These are phyloP conservation scores for Colletotrichum horii DNA, from an alignment of 2,329 filamentous ascomycete species.

Conservation along the genomic window DNA sequence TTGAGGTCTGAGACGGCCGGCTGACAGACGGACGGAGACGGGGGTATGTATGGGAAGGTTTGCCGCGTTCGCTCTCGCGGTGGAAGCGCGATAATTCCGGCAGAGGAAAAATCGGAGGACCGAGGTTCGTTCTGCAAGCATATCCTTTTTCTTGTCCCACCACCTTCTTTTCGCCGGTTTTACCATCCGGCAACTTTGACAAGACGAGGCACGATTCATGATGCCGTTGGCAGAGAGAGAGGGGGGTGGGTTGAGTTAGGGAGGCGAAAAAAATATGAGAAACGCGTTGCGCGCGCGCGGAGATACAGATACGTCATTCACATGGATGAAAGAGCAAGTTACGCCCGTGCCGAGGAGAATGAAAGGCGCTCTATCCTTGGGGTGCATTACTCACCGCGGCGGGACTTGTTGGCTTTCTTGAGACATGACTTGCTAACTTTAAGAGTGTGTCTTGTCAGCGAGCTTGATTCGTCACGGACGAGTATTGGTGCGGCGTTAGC, in stretches of 20 bases:
- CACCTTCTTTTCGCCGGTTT: not conserved
- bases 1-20: not conserved
- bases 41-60: not conserved
- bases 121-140: not conserved
- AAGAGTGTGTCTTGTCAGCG: not conserved
- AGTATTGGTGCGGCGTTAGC: not conserved
- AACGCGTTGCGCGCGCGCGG: not conserved
- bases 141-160: not conserved
- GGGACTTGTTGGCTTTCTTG: not conserved
- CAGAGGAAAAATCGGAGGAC: not conserved
- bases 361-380: not conserved
- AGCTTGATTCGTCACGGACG: not conserved
- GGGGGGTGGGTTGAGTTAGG: not conserved
- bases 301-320: not conserved
- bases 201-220: not conserved
- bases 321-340: not conserved
- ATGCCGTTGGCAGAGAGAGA: not conserved
- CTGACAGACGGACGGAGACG: not conserved
- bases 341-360: not conserved
- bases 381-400: not conserved
- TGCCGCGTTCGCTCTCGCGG: not conserved
- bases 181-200: not conserved
- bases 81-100: not conserved
- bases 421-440: constrained; percentile 10
- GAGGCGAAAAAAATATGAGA: not conserved